Evolutionary conservation across 805 yeast genomes (phyloP).

Genomic region (Candida anglica): DNA sequence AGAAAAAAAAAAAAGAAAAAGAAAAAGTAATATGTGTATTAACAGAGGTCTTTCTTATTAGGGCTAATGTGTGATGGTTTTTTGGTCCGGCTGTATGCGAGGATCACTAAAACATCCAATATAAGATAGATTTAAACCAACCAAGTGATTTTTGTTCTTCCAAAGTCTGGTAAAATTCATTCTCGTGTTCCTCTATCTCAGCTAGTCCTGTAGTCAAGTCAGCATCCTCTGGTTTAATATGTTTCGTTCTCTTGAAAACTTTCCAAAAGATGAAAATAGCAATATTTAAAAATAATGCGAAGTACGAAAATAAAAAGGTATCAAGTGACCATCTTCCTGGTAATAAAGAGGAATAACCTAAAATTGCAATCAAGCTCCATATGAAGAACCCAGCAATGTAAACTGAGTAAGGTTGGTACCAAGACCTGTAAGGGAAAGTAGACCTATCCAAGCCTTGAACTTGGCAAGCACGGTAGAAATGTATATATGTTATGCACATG

Average conservation of each 20-base stretch:
- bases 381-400: conserved; percentile 25
- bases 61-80: too few relatives aligned
- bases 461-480: conserved; percentile 37
- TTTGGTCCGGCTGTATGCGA: too few relatives aligned
- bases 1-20: neutral
- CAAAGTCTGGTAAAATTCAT: conserved; percentile 30
- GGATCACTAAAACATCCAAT: conserved; percentile 21
- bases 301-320: conserved; percentile 63
- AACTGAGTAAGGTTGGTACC: conserved; percentile 40
- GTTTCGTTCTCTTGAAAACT: conserved; percentile 30
- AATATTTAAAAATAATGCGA: conserved; percentile 55
- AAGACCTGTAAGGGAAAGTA: conserved; percentile 37
- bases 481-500: conserved; percentile 39
- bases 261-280: conserved; percentile 35
- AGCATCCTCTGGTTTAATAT: conserved; percentile 42
- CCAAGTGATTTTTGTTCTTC: conserved; percentile 18
- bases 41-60: too few relatives aligned
- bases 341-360: conserved; percentile 68
- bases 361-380: conserved; percentile 47
- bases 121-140: conserved; percentile 8
- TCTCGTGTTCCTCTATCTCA: conserved; percentile 49
- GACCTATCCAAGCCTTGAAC: conserved; percentile 39
- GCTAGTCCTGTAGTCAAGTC: conserved; percentile 42
- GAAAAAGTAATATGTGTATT: neutral
- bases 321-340: conserved; percentile 62